phyloP scores from a whole-genome alignment of 2,329 filamentous ascomycete genomes.

The Cladobotryum protrusum region DNA sequence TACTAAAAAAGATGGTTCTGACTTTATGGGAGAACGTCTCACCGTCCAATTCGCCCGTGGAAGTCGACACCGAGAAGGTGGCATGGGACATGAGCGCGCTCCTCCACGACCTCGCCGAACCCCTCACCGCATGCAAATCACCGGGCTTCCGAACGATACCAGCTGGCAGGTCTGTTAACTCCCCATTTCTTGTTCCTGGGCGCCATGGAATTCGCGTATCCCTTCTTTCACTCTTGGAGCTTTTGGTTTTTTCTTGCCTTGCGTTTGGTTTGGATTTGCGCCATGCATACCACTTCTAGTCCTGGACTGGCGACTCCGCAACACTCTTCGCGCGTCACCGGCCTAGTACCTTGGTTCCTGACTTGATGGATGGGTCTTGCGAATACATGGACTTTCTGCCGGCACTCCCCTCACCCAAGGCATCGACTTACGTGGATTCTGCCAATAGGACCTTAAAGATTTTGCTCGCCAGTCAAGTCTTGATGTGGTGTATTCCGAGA shows the following conservation, averaged over 20 bases:
- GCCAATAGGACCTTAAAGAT: constrained; percentile 97
- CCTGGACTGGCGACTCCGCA: constrained; percentile 23
- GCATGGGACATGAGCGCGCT: constrained; percentile 44
- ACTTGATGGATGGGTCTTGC: constrained; percentile 33
- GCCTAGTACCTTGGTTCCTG: constrained; percentile 22
- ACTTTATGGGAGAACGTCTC: constrained; percentile 95
- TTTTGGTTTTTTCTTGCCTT: constrained; percentile 21
- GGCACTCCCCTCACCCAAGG: constrained; percentile 41
- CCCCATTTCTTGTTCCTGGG: constrained; percentile 51
- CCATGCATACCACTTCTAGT: constrained; percentile 11
- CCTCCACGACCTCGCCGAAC: constrained; percentile 82
- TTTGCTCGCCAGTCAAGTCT: constrained; percentile 95
- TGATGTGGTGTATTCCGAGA: constrained; percentile 97
- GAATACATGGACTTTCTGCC: constrained; percentile 28
- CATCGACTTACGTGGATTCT: constrained; percentile 74
- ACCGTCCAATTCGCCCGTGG: constrained; percentile 98
- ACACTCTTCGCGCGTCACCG: constrained; percentile 10
- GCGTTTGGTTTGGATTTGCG: constrained; percentile 15
- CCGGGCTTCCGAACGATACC: constrained; percentile 94
- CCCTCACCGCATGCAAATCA: constrained; percentile 93
- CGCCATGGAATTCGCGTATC: constrained; percentile 29
- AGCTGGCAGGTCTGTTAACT: constrained; percentile 98
- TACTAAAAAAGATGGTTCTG: constrained; percentile 70
- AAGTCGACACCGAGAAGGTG: constrained; percentile 51
- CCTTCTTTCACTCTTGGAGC: constrained; percentile 26